phyloP scores from a whole-genome alignment of 164 flowering plant genomes.

The Nymphaea colorata region DNA sequence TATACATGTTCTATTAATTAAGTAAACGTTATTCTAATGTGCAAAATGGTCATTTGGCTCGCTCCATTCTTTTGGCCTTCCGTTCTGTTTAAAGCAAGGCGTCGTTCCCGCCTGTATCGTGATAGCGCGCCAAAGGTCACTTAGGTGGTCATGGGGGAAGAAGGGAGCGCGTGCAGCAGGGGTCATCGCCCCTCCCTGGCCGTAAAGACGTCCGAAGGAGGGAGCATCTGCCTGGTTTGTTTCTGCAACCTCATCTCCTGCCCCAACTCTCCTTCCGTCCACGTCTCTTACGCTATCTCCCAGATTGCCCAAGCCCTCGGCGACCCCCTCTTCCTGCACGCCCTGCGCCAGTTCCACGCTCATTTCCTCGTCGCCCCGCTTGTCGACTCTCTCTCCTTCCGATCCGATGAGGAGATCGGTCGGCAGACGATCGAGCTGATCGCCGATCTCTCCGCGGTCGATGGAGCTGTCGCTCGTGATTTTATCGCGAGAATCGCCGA shows the following conservation, averaged over 20 bases:
- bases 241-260: conserved; percentile 60
- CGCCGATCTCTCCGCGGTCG: conserved; percentile 22
- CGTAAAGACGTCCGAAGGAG: conserved; percentile 45
- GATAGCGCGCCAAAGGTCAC: too few relatives aligned
- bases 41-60: too few relatives aligned
- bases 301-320: conserved; percentile 68
- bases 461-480: conserved; percentile 9
- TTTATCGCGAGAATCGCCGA: conserved; percentile 45
- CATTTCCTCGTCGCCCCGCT: conserved; percentile 69
- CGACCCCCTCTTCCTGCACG: conserved; percentile 35
- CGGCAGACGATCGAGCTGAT: conserved; percentile 36
- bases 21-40: too few relatives aligned
- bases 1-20: too few relatives aligned
- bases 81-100: too few relatives aligned
- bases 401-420: conserved; percentile 60
- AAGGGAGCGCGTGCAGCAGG: conserved; percentile 30
- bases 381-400: conserved; percentile 34
- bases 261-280: conserved; percentile 59
- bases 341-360: conserved; percentile 40
- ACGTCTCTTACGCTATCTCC: conserved; percentile 79
- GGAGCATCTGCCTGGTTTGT: conserved; percentile 74
- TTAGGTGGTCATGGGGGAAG: not conserved
- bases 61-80: too few relatives aligned
- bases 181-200: conserved; percentile 52
- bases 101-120: too few relatives aligned